These are phyloP conservation scores for Ligustrum vulgare DNA, from an alignment of 257 asterid species.

Conservation along the genomic window DNA sequence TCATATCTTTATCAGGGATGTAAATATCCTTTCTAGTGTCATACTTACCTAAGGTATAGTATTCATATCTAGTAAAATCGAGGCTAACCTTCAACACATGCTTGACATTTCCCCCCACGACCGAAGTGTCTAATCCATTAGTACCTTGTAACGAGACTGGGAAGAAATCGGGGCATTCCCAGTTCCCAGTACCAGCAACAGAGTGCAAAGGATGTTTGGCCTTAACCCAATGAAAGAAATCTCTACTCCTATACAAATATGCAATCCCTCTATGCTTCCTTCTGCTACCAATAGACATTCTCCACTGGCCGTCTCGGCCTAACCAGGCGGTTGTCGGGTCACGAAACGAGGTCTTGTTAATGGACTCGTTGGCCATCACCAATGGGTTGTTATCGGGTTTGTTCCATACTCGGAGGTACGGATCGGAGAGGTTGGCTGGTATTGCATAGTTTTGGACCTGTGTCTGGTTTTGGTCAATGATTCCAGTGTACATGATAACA, in stretches of 20 bases:
- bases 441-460: conserved; percentile 74
- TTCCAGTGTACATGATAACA: conserved; percentile 70
- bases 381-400: conserved; percentile 68
- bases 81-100: conserved; percentile 72
- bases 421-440: conserved; percentile 60
- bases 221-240: conserved; percentile 54
- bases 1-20: conserved; percentile 41
- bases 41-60: conserved; percentile 63
- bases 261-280: conserved; percentile 48
- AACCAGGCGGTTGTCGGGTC: conserved; percentile 87
- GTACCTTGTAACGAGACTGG: conserved; percentile 39
- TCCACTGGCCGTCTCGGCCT: conserved; percentile 57
- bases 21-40: conserved; percentile 35
- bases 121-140: conserved; percentile 59
- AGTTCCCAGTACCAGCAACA: conserved; percentile 46
- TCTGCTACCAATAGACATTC: conserved; percentile 49
- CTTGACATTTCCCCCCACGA: conserved; percentile 31
- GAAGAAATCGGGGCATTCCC: conserved; percentile 79
- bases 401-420: conserved; percentile 60
- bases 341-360: conserved; percentile 48
- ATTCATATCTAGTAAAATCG: conserved; percentile 45
- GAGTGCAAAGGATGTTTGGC: conserved; percentile 52
- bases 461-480: conserved; percentile 30
- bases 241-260: conserved; percentile 49
- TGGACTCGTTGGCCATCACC: conserved; percentile 35